A percentile compares a stretch with the other conserved stretches of the same genome.
These are phyloP conservation scores for Blastomyces silverae DNA, from an alignment of 2,329 filamentous ascomycete genomes.

Conservation along the genomic window DNA sequence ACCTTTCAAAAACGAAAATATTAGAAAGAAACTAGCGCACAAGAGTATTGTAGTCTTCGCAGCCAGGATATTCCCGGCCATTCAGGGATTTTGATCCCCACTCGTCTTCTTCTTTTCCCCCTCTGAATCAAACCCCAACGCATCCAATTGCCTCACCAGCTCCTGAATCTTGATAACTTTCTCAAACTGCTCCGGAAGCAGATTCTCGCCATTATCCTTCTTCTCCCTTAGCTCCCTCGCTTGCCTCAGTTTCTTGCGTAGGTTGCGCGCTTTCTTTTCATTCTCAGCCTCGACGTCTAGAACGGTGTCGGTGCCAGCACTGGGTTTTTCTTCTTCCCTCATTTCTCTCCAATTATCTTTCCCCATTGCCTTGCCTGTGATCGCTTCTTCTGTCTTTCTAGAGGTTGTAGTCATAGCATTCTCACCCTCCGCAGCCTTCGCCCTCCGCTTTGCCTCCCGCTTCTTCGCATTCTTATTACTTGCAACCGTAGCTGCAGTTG, in stretches of 20 bases:
- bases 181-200: constrained; percentile 90
- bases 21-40: not conserved
- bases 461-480: constrained; percentile 84
- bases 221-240: constrained; percentile 84
- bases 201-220: constrained; percentile 74
- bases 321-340: constrained; percentile 26
- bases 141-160: constrained; percentile 78
- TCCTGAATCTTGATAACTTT: constrained; percentile 98
- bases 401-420: constrained; percentile 51
- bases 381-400: constrained; percentile 21
- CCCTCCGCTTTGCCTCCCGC: constrained; percentile 59
- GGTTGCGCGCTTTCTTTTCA: constrained; percentile 85
- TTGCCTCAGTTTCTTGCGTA: constrained; percentile 93
- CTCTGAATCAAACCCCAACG: constrained; percentile 74
- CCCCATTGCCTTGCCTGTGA: constrained; percentile 11
- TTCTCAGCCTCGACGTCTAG: constrained; percentile 66
- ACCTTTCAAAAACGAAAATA: not conserved
- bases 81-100: not conserved
- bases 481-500: constrained; percentile 46
- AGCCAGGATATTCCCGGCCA: not conserved
- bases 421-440: constrained; percentile 47
- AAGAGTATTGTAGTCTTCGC: not conserved
- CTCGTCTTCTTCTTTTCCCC: constrained; percentile 53
- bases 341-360: constrained; percentile 29
- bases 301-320: constrained; percentile 29